phyloP scores from a whole-genome alignment of 2,329 filamentous ascomycete species.

The Talaromyces albobiverticillius region DNA sequence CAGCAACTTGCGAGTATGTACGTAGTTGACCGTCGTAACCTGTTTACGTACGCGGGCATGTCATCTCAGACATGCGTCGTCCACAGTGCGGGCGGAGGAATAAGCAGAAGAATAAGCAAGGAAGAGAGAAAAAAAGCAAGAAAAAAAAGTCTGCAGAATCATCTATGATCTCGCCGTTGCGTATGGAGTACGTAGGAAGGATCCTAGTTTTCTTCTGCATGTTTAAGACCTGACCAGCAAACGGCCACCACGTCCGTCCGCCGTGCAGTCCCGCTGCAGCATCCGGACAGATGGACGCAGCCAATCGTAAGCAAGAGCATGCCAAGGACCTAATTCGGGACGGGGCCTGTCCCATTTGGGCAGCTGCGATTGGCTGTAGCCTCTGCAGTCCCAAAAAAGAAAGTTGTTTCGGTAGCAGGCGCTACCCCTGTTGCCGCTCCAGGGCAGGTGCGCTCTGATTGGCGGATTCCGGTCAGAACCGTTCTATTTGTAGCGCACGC shows the following conservation, averaged over 20 bases:
- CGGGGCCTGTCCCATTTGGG: background rate
- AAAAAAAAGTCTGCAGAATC: too few species aligned
- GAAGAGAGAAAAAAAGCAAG: background rate
- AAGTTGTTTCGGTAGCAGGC: background rate
- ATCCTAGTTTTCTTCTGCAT: background rate
- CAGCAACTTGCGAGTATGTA: too few species aligned
- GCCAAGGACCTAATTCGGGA: background rate
- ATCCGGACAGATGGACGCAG: too few species aligned
- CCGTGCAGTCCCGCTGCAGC: background rate
- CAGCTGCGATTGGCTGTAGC: background rate
- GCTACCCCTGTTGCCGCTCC: background rate
- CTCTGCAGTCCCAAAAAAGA: background rate
- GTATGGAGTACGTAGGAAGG: too few species aligned
- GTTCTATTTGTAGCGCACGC: background rate
- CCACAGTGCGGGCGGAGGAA: background rate
- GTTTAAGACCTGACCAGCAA: conserved; percentile 5
- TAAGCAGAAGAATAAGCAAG: background rate
- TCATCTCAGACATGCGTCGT: background rate
- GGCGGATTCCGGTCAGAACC: background rate
- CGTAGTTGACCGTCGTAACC: too few species aligned
- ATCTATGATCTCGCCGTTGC: too few species aligned
- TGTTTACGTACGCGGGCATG: background rate
- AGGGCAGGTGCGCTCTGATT: background rate
- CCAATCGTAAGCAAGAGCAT: background rate
- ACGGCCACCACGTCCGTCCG: background rate